Evolutionary conservation across 768 basidiomycete species (phyloP), one percentile per base, ranked within the genome.

Genomic region (Trametes maxima): DNA sequence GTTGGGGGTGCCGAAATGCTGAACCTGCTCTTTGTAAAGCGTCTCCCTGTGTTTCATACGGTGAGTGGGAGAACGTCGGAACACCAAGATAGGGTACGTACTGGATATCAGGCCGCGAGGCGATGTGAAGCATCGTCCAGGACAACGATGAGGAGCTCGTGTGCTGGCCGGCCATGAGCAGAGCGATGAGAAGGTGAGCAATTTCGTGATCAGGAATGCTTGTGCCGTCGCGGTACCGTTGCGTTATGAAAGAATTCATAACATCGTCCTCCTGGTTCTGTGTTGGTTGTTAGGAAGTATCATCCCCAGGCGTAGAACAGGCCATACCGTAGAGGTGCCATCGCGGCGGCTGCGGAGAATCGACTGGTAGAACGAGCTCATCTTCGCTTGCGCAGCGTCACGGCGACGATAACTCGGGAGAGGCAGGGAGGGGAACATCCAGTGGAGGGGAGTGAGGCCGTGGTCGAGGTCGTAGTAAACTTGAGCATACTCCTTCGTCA

Each of bases 121-220:
- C 96, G 33, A 98, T 73, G 70, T 97, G 94, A 44, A 98, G 84
- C 40, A 98, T 80, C 16, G 88, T 73, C 97, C 97, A 99, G 10
- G 94, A 88, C 35, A 87, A 87, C 19, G 93, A 89, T 2, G 97
- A 89, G 14, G 97, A 97, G 68, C 91, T 93, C 0, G 97, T 99
- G 76, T 99, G 97, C 77, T 99, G 97, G 42, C 97, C 97, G 45
- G 97, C 97, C 97, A 99, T 98, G 65, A 99, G 87, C 47, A 99
- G 84, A 16, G 97, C 97, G 69, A 98, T 99, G 89, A 99, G 87
- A 71, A 99, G 95, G 72, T 98, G 97, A 0, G 97, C 95, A 61
- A 98, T 90, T 74, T 98, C 94, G 66, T 90, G 88, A 70, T 99
- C 95, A 62, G 80, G 82, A 42, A 98, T 81, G 2, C 80, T 71